Base-by-base conservation (phyloP, 495 filamentous ascomycete species). In the Xylona heveae region DNA sequence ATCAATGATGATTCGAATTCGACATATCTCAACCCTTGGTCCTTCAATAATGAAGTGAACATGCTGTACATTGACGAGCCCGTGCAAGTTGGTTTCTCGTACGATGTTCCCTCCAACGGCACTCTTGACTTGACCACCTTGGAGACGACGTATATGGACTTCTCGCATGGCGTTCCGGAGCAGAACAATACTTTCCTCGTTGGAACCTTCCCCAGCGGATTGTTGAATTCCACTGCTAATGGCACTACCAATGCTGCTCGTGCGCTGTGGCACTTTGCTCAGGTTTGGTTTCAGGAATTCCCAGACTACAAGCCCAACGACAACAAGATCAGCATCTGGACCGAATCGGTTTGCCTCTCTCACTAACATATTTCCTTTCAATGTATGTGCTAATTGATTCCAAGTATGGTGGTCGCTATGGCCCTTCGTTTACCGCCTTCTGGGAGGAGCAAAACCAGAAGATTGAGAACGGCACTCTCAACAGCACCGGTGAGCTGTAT, bases 111-210 rank as follows among this genome's bases (percentile, higher is more conserved):
- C 13, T 38, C 34, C 9, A 54, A 55, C 21, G 40, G 57, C 32
- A 64, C 62, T 17, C 45, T 57, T 37, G 54, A 64, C 37, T 50
- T 59, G 10, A 35, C 57, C 28, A 53, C 51, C 12, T 55, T 55
- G 40, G 37, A 41, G 6, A 45, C 51, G 38, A 42, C 54, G 19
- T 42, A 52, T 19, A 52, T 56, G 16, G 44, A 54, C 24, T 46
- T 44, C 40, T 49, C 45, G 23, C 44, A 50, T 9, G 40, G 42
- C 0, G 47, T 65, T 10, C 66, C 66, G 0, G 44, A 58, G 39
- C 64, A 69, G 41, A 74, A 70, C 39, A 58, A 57, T 22, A 74
- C 68, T 1, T 65, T 66, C 35, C 55, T 65, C 14, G 55, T 67
- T n/a, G 71, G 72, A 20, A 74, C 68, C 3, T 70, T 61, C 6